Conservation (phyloP, 148 eudicot species). For the Linanthus parryae region DNA sequence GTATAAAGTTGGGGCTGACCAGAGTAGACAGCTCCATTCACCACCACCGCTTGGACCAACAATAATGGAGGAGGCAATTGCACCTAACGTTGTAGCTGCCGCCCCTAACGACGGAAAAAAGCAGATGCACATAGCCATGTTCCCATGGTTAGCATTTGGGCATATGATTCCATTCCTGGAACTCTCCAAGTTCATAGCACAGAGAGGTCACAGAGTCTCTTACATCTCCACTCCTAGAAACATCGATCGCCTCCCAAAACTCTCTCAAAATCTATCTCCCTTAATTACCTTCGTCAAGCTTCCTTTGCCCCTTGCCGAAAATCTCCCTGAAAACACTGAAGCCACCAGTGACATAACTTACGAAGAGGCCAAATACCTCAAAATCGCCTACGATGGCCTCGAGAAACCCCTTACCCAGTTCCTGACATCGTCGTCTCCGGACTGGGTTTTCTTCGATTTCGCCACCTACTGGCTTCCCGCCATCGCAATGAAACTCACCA, state of each 20-base stretch:
- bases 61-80: too few relatives aligned
- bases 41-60: too few relatives aligned
- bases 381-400: background rate
- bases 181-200: background rate
- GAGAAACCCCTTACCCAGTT: background rate
- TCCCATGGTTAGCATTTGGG: constrained; percentile 3
- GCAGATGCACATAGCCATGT: constrained; percentile 1
- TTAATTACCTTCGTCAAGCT: background rate
- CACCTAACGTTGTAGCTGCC: too few relatives aligned
- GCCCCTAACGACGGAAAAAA: background rate
- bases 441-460: constrained; percentile 2
- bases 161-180: constrained; percentile 7
- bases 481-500: background rate
- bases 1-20: too few relatives aligned
- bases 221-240: constrained; percentile 3
- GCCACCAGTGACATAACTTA: constrained; percentile 1
- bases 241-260: constrained; percentile 6
- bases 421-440: background rate
- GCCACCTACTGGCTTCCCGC: constrained; percentile 4
- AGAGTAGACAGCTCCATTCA: too few relatives aligned
- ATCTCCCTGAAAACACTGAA: background rate
- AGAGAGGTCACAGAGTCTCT: background rate
- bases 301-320: background rate
- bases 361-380: constrained; percentile 2
- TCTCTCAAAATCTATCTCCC: background rate